phyloP scores from a whole-genome alignment of 2,329 filamentous ascomycete genomes.

The Fusarium sp. region DNA sequence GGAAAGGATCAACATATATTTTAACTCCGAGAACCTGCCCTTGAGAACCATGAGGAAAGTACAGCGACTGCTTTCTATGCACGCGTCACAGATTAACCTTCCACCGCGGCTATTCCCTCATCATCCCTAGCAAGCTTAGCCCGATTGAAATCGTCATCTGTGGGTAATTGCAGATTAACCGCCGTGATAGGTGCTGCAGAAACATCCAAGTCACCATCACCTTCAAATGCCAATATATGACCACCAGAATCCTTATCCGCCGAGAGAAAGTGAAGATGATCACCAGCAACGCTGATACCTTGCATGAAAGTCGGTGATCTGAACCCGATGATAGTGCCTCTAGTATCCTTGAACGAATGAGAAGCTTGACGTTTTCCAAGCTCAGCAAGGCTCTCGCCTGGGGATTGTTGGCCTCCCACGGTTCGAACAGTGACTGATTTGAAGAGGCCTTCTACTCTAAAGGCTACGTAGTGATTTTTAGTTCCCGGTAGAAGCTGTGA shows the following conservation, averaged over 20 bases:
- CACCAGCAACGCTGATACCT: slow-evolving; percentile 38
- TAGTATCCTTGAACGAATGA: slow-evolving; percentile 6
- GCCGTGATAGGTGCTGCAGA: slow-evolving; percentile 9
- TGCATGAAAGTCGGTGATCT: slow-evolving; percentile 34
- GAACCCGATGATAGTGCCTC: slow-evolving; percentile 28
- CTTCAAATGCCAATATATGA: slow-evolving; percentile 27
- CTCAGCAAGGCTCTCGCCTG: slow-evolving; percentile 32
- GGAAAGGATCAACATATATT: no score
- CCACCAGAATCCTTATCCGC: slow-evolving; percentile 15
- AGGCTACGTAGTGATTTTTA: slow-evolving; percentile 27
- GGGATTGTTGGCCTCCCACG: slow-evolving; percentile 18
- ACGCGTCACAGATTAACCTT: slow-evolving; percentile 5
- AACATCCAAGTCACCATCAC: slow-evolving; percentile 16
- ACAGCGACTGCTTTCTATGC: no score
- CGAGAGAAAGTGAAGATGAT: slow-evolving; percentile 33
- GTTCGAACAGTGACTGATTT: slow-evolving; percentile 30
- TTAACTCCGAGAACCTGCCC: no score
- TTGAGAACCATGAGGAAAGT: no score
- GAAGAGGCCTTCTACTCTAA: slow-evolving; percentile 20
- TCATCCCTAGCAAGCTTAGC: slow-evolving; percentile 22
- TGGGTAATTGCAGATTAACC: slow-evolving; percentile 25
- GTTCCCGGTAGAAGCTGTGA: slow-evolving; percentile 17
- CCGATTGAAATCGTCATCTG: slow-evolving; percentile 16
- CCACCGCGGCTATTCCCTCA: slow-evolving; percentile 31
- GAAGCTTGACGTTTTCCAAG: slow-evolving; percentile 35